Conservation (phyloP, 768 basidiomycete genomes). For the Boletus edulis region DNA sequence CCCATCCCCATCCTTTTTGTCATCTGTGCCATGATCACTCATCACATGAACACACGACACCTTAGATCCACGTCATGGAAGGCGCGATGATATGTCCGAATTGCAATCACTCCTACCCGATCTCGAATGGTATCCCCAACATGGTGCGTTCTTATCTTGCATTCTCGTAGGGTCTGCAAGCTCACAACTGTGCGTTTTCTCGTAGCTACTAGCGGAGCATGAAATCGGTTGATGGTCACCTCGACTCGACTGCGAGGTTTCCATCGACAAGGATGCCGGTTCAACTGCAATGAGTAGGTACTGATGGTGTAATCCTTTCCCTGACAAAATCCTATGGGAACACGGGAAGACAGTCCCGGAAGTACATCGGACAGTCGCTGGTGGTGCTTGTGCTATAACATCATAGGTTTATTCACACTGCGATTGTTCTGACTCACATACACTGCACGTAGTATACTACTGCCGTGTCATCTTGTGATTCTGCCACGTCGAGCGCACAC, state of each 20-base stretch:
- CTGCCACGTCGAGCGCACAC: too few relatives aligned
- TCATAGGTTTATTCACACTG: too few relatives aligned
- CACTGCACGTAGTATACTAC: too few relatives aligned
- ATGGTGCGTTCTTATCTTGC: constrained; percentile 63
- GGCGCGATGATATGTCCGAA: constrained; percentile 92
- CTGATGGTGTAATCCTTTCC: too few relatives aligned
- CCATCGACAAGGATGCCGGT: too few relatives aligned
- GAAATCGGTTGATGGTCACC: constrained; percentile 58
- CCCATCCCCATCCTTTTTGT: constrained; percentile 3
- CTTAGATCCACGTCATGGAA: constrained; percentile 86
- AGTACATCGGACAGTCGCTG: too few relatives aligned
- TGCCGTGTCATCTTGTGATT: too few relatives aligned
- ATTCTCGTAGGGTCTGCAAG: neutral
- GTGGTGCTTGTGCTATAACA: too few relatives aligned
- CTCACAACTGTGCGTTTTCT: constrained; percentile 1
- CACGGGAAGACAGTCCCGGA: too few relatives aligned
- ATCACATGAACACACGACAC: neutral
- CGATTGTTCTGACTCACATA: too few relatives aligned
- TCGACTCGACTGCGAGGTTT: neutral
- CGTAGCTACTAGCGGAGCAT: constrained; percentile 86
- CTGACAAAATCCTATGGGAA: too few relatives aligned
- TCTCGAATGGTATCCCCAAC: constrained; percentile 95
- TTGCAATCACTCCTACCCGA: constrained; percentile 85
- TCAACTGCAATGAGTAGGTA: too few relatives aligned
- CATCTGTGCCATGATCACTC: neutral